These are phyloP conservation scores for Ophiognomonia clavigignenti-juglandacearum DNA, from an alignment of 2,329 filamentous ascomycete species.

Conservation along the genomic window DNA sequence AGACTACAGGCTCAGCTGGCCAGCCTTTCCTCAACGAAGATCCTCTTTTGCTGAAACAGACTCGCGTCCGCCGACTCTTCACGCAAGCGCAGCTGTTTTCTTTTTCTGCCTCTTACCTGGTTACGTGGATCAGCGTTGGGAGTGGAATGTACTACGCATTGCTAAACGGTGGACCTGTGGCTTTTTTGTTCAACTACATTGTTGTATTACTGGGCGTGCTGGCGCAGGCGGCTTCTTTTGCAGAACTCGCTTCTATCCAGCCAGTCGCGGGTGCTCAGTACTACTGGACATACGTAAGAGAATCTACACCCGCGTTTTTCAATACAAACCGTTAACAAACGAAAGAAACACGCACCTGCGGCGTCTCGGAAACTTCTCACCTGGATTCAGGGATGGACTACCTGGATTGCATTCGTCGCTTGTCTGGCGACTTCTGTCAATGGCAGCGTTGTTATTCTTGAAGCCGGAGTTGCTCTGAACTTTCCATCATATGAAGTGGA, in stretches of 20 bases:
- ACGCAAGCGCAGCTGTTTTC: constrained; percentile 1
- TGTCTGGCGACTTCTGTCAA: constrained; percentile 28
- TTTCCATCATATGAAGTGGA: constrained; percentile 2
- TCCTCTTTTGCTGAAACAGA: too few species aligned
- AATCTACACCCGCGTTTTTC: not conserved
- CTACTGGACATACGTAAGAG: constrained; percentile 30
- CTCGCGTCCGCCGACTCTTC: constrained; percentile 5
- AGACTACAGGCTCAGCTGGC: too few species aligned
- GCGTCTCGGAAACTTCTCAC: constrained; percentile 3
- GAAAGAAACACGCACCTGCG: not conserved
- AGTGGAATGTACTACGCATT: constrained; percentile 21
- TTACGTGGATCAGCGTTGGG: constrained; percentile 1
- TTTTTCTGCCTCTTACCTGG: constrained; percentile 9
- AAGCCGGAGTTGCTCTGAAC: constrained; percentile 12
- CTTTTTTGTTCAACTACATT: constrained; percentile 26
- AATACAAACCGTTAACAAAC: too few species aligned
- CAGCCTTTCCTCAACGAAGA: too few species aligned
- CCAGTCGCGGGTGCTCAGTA: constrained; percentile 37
- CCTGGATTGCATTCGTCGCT: constrained; percentile 35
- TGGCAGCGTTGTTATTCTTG: constrained; percentile 14
- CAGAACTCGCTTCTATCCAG: constrained; percentile 34
- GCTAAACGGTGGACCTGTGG: constrained; percentile 28
- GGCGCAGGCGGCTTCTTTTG: constrained; percentile 29
- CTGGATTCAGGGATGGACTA: constrained; percentile 30
- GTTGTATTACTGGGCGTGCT: constrained; percentile 25